Evolutionary conservation across 2,329 filamentous ascomycete species (phyloP), one percentile per base, ranked within the genome.

Genomic region (Penicillium concentricum): DNA sequence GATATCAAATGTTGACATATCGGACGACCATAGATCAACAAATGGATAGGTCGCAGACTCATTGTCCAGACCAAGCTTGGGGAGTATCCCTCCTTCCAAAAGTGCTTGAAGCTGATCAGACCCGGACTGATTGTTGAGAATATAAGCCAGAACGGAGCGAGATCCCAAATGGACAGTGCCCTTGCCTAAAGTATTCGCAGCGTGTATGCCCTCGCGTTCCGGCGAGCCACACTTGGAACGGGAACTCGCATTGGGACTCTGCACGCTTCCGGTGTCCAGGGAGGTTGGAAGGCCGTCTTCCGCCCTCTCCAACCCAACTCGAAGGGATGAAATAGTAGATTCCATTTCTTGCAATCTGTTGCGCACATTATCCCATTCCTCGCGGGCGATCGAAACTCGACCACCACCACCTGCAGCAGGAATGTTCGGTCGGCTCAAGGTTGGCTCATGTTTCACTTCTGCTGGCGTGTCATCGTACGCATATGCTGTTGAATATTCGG

Each of bases 41-140:
- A 87, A 87, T 7, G 84, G 84, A 65, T 87, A 87, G 9, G 84
- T 87, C 4, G 83, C 83, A 37, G 81, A 84, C 64, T 87, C 84
- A 62, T 87, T 87, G 65, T 87, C 84, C 34, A 87, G 75, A 3
- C 84, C 84, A 55, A 87, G 79, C 53, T 87, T 82, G 0, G 84
- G 84, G 22, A 87, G 71, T 61, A 87, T 84, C 45, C 82, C 84
- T 62, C 84, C 84, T 61, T 85, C 83, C 43, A 86, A 71, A 13
- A 86, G 71, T 47, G 85, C 81, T 60, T 84, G 80, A 4, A 78
- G 69, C 59, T 79, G 76, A 37, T 77, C 73, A 12, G 75, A 75
- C 16, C 76, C 75, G 13, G 84, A 77, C 35, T 82, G 79, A 24
- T 83, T 80, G 26, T 81, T 80, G 62, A 82, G 75, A 34, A 87